These are phyloP conservation scores for Meira nashicola DNA, from an alignment of 1,284 basidiomycete genomes.

Conservation along the genomic window DNA sequence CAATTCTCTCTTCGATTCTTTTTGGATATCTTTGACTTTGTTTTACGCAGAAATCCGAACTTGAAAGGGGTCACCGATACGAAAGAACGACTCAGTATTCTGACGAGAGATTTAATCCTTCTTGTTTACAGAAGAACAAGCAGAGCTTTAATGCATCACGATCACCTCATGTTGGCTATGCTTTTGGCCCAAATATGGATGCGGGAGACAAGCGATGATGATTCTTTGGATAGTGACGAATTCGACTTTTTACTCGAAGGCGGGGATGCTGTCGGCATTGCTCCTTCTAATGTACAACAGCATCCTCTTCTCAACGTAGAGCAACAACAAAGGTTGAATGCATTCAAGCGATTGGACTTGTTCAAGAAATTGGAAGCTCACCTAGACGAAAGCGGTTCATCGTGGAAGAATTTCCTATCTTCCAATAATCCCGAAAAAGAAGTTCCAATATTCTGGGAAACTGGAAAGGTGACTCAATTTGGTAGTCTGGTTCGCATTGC, in stretches of 20 bases:
- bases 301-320: conserved; percentile 56
- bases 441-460: conserved; percentile 66
- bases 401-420: conserved; percentile 74
- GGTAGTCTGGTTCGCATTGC: conserved; percentile 62
- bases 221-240: conserved; percentile 68
- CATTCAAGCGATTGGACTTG: conserved; percentile 55
- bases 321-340: conserved; percentile 61
- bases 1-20: conserved; percentile 97
- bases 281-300: conserved; percentile 51
- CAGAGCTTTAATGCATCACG: conserved; percentile 81
- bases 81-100: conserved; percentile 68
- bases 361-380: conserved; percentile 74
- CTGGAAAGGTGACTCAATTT: conserved; percentile 56
- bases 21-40: conserved; percentile 94
- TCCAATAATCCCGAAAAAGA: conserved; percentile 67
- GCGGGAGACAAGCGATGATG: conserved; percentile 54
- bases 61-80: conserved; percentile 73
- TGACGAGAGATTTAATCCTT: conserved; percentile 87
- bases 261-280: conserved; percentile 61
- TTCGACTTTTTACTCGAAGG: conserved; percentile 85
- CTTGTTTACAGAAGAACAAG: conserved; percentile 84
- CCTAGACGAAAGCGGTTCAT: conserved; percentile 63
- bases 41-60: conserved; percentile 85
- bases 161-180: conserved; percentile 85
- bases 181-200: conserved; percentile 85